phyloP scores from a whole-genome alignment of 1,284 basidiomycete genomes.

The Trichosporon coremiiforme region DNA sequence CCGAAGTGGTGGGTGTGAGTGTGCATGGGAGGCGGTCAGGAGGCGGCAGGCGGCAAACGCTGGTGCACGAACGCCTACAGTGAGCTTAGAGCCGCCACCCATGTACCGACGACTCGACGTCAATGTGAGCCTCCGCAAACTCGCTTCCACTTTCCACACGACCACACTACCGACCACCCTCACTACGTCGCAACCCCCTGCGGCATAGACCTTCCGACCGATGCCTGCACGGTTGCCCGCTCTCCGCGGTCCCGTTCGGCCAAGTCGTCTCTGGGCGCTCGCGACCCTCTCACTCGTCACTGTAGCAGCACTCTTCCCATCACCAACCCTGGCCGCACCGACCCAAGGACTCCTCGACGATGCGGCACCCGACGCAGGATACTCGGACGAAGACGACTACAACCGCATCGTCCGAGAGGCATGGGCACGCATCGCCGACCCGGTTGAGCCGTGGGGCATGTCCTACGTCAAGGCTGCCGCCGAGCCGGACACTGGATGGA shows the following conservation, averaged over 20 bases:
- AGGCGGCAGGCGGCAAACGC: neutral
- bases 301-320: constrained; percentile 13
- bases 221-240: constrained; percentile 18
- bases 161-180: neutral
- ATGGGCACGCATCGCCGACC: constrained; percentile 21
- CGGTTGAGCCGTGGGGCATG: constrained; percentile 18
- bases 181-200: neutral
- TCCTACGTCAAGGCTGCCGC: neutral
- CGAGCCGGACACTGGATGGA: constrained; percentile 18
- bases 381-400: constrained; percentile 13
- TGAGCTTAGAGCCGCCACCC: constrained; percentile 11
- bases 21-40: neutral
- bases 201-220: constrained; percentile 12
- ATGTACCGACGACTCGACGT: neutral
- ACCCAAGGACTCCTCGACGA: neutral
- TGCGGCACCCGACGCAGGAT: neutral
- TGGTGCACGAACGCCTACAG: neutral
- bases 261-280: constrained; percentile 15
- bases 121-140: constrained; percentile 1
- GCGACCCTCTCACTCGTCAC: neutral
- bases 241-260: constrained; percentile 17
- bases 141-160: constrained; percentile 12
- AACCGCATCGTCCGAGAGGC: constrained; percentile 15
- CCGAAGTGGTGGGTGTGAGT: neutral
- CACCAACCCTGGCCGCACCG: constrained; percentile 10